Evolutionary conservation across 352 stramenopile genomes (phyloP), one percentile per base, ranked within the genome.

Genomic region (Phytophthora boehmeriae): DNA sequence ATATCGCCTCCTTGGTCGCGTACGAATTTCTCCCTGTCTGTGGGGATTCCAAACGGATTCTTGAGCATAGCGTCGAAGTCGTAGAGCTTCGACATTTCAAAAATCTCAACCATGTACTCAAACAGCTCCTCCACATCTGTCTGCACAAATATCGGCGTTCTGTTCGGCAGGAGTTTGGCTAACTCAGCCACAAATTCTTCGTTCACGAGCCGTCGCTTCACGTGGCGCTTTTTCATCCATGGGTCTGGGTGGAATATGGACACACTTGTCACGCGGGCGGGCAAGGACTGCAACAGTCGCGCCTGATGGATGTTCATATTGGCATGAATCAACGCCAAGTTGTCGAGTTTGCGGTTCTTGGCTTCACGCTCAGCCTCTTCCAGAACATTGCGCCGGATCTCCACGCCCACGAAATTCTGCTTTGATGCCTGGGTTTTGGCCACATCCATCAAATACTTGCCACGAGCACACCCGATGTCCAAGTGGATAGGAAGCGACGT

Each of bases 181-280:
- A 96, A 75, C 27, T 88, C 77, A 0, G 61, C 30, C 17, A 90
- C 86, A 43, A 96, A 93, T 45, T 80, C 73, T 39, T 75, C 49
- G 3, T 66, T 93, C 25, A 96, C 85, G 11, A 96, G 66, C 42
- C 88, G 76, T 23, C 88, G 77, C 68, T 96, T 96, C 28, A 90
- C 52, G 67, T 96, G 88, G 54, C 79, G 75, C 56, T 95, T 96
- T 68, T 96, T 96, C 78, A 94, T 91, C 88, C 88, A 96, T 66
- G 88, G 88, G 27, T 96, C 88, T 22, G 88, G 88, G 56, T 96
- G 86, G 60, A 95, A 93, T 57, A 96, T 96, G 41, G 88, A 96
- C 2, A 96, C 85, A 59, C 88, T 95, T 25, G 59, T 53, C 38
- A 93, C 63, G 0, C 60, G 63, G 9, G 58, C 72, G 5, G 84